These are phyloP conservation scores for Chaetothyriales sp. DNA, from an alignment of 2,329 filamentous ascomycete species.

Conservation along the genomic window DNA sequence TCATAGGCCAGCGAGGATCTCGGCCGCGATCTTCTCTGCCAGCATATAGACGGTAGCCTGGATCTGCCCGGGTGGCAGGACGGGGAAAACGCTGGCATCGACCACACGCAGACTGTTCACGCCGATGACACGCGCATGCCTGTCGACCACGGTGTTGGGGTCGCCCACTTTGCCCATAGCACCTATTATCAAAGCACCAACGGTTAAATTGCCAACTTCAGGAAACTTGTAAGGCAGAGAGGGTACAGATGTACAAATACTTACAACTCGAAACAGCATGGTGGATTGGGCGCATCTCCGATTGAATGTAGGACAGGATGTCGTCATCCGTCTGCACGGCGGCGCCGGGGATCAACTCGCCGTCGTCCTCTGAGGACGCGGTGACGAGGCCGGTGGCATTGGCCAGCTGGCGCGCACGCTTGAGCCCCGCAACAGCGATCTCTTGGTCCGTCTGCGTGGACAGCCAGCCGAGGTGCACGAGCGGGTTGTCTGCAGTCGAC, in stretches of 20 bases:
- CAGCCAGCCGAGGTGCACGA: constrained; percentile 9
- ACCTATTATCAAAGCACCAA: too few species aligned
- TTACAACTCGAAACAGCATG: constrained; percentile 6
- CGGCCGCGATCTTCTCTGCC: constrained; percentile 20
- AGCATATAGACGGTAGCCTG: constrained; percentile 20
- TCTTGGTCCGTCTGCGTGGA: constrained; percentile 4
- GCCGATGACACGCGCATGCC: constrained; percentile 19
- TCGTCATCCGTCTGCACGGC: constrained; percentile 14
- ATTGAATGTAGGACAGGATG: constrained; percentile 9
- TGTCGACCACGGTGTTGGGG: constrained; percentile 22
- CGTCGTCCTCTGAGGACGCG: constrained; percentile 8
- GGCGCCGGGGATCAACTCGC: constrained; percentile 7
- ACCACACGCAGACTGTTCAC: constrained; percentile 22
- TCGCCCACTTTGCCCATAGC: constrained; percentile 24
- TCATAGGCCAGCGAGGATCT: constrained; percentile 10
- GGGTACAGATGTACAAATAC: too few species aligned
- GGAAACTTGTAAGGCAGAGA: too few species aligned
- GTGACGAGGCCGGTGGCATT: constrained; percentile 10
- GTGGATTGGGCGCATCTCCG: not conserved
- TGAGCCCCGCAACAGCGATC: constrained; percentile 7
- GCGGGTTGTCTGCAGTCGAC: constrained; percentile 15
- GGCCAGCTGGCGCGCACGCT: constrained; percentile 12
- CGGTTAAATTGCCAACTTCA: too few species aligned
- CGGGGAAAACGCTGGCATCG: constrained; percentile 21
- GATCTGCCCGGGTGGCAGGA: constrained; percentile 18